phyloP scores from a whole-genome alignment of 75 land plant species.

The Pseudotsuga menziesii region DNA sequence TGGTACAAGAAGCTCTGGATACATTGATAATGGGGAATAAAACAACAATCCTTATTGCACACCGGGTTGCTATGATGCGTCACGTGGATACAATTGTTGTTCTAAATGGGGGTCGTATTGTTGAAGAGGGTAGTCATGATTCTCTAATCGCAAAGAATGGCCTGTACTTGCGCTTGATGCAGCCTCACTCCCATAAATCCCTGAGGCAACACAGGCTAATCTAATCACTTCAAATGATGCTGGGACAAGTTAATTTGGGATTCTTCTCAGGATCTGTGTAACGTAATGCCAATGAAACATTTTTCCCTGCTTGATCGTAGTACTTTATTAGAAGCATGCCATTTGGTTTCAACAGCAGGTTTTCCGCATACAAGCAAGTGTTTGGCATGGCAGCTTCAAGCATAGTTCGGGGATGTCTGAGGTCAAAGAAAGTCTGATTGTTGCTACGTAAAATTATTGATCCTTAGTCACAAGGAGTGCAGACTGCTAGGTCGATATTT shows the following conservation, averaged over 20 bases:
- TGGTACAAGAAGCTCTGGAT: slow-evolving; percentile 97
- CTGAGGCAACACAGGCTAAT: slow-evolving; percentile 80
- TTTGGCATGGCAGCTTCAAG: background rate
- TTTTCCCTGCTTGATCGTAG: background rate
- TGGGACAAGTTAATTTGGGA: background rate
- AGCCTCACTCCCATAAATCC: slow-evolving; percentile 84
- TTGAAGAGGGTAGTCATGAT: slow-evolving; percentile 95
- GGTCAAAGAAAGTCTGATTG: background rate
- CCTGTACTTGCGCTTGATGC: slow-evolving; percentile 90
- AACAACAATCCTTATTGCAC: slow-evolving; percentile 94
- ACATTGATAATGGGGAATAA: slow-evolving; percentile 96
- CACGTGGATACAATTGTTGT: slow-evolving; percentile 96
- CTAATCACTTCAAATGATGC: slow-evolving; percentile 18
- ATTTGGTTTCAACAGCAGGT: slow-evolving; percentile 2
- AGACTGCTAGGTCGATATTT: background rate
- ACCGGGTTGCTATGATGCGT: slow-evolving; percentile 93
- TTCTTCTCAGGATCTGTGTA: slow-evolving; percentile 2
- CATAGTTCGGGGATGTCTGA: background rate
- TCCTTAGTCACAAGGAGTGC: background rate
- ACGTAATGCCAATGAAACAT: slow-evolving; percentile 7
- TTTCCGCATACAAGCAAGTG: background rate
- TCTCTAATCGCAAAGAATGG: slow-evolving; percentile 80
- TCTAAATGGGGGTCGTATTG: slow-evolving; percentile 91
- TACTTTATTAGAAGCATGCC: slow-evolving; percentile 2
- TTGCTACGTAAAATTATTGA: background rate